Percentiles rank a stretch among this genome's conserved stretches.
Evolutionary conservation across 2,329 filamentous ascomycete genomes (phyloP).

Genomic region (Beauveria caledonica): DNA sequence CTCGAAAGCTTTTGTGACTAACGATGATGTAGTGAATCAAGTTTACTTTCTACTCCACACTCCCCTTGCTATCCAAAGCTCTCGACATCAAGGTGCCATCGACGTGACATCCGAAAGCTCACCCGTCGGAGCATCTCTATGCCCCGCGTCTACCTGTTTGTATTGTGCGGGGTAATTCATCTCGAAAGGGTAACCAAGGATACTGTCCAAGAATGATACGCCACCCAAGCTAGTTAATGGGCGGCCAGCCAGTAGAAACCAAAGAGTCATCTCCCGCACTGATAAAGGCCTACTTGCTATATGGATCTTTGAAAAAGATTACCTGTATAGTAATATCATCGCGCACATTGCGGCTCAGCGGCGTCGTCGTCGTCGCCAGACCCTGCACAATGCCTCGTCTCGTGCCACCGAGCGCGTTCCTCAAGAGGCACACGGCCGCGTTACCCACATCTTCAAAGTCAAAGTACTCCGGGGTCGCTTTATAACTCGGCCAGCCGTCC

Average conservation of each 20-base stretch:
- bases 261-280: neutral
- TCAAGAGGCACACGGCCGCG: slow-evolving; percentile 70
- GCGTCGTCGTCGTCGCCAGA: slow-evolving; percentile 61
- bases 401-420: slow-evolving; percentile 72
- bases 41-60: too few relatives aligned
- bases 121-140: too few relatives aligned
- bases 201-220: too few relatives aligned
- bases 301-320: slow-evolving; percentile 47
- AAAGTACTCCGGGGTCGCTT: slow-evolving; percentile 44
- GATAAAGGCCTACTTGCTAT: neutral
- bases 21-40: too few relatives aligned
- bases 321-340: slow-evolving; percentile 83
- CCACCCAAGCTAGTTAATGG: too few relatives aligned
- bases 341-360: slow-evolving; percentile 54
- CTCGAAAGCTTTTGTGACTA: too few relatives aligned
- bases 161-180: too few relatives aligned
- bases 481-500: slow-evolving; percentile 18
- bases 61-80: too few relatives aligned
- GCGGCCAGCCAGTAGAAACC: neutral
- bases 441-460: slow-evolving; percentile 68
- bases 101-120: too few relatives aligned
- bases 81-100: too few relatives aligned
- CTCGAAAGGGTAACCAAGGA: too few relatives aligned
- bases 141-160: too few relatives aligned
- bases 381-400: slow-evolving; percentile 67